Evolutionary conservation across 805 yeast genomes (phyloP), one percentile per base, ranked within the genome.

Genomic region (Jamesozyma rosinii): DNA sequence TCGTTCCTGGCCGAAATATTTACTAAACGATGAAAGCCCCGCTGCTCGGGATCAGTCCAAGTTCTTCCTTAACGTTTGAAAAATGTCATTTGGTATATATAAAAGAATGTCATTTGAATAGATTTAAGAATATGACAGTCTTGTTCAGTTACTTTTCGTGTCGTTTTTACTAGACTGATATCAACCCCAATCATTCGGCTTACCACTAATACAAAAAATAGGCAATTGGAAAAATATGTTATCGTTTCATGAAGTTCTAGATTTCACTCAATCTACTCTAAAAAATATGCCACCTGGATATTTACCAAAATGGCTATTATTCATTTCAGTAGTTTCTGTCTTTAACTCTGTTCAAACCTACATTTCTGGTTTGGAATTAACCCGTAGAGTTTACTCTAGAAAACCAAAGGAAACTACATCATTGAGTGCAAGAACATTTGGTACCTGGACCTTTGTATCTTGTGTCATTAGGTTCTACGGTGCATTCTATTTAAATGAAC

Each of bases 361-460:
- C 65, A 62, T 76, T 37, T 76, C 86, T 29, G 92, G 88, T 37
- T 70, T 83, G 24, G 70, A 72, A 24, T 72, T 92, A 42, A 84
- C 96, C 2, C 77, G 83, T 52, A 72, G 79, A 50, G 97, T 92
- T 6, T 92, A 92, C 60, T 81, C 75, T 29, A 70, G 65, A 41
- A 64, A 74, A 37, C 87, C 89, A 14, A 50, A 58, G 5, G 75
- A 83, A 59, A 82, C 81, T 21, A 76, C 79, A 1, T 63, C 67
- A 13, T 70, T 92, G 51, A 79, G 92, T 53, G 95, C 96, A n/a
- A 76, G 98, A 55, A 90, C 98, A 0, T 92, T 92, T 63, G 98
- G 98, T 29, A 92, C 98, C 0, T 92, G 98, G 98, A 92, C 98
- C 0, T 69, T 89, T 33, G 73, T 89, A 53, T 80, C 95, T 2